phyloP scores from a whole-genome alignment of 139 green algal genomes.

The Chlorella sorokiniana region DNA sequence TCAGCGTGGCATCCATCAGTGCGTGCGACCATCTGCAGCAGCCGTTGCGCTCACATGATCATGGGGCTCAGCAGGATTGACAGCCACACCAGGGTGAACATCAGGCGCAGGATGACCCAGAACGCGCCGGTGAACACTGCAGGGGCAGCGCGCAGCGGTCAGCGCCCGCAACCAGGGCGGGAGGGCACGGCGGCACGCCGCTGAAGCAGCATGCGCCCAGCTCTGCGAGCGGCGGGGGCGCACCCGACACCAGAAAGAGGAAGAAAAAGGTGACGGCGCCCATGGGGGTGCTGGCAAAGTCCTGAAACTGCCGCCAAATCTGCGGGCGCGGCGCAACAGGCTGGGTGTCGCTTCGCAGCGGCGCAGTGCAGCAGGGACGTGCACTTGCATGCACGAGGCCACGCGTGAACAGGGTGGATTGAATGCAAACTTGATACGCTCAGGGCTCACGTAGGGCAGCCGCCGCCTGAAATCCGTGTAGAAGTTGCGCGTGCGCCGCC shows the following conservation, averaged over 20 bases:
- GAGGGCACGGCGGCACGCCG: neutral
- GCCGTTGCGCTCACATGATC: conserved; percentile 17
- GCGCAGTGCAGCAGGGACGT: no score
- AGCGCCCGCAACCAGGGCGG: no score
- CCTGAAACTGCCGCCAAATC: neutral
- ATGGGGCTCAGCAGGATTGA: conserved; percentile 8
- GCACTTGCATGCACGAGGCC: no score
- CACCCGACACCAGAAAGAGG: conserved; percentile 29
- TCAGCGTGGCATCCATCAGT: neutral
- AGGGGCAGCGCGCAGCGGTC: neutral
- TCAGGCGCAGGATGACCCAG: conserved; percentile 25
- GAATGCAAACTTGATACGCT: no score
- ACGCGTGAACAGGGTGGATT: no score
- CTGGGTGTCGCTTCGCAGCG: no score
- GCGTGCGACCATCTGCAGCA: neutral
- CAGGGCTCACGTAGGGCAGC: conserved; percentile 1
- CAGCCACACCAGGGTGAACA: conserved; percentile 18
- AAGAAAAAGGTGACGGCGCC: conserved; percentile 27
- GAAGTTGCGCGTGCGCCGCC: neutral
- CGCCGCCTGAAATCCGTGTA: conserved; percentile 1
- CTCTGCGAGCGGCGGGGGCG: neutral
- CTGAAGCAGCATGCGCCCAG: neutral
- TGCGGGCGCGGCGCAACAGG: no score
- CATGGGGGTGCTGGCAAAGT: conserved; percentile 25
- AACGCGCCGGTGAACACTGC: conserved; percentile 25